These are phyloP conservation scores for Helotiales sp. DNA, from an alignment of 2,329 filamentous ascomycete species.

Conservation along the genomic window DNA sequence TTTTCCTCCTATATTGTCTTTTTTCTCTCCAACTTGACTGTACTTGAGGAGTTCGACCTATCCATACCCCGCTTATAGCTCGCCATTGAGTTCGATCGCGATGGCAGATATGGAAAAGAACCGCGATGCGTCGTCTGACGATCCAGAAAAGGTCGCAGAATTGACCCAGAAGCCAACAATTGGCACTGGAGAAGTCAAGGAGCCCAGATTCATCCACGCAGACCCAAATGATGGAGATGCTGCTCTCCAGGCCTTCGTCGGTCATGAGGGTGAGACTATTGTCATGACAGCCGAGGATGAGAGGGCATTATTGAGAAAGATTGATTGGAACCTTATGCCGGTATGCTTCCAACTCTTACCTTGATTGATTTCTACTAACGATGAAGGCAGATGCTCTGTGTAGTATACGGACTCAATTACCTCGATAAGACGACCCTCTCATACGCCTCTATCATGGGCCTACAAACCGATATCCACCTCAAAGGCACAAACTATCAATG, in stretches of 20 bases:
- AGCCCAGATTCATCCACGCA: constrained; percentile 36
- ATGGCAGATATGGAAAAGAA: constrained; percentile 20
- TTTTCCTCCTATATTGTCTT: background rate
- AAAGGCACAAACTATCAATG: constrained; percentile 44
- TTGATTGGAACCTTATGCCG: constrained; percentile 48
- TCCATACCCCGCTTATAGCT: background rate
- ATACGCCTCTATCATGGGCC: constrained; percentile 51
- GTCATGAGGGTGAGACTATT: constrained; percentile 39
- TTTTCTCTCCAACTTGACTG: background rate
- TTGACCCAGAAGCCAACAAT: constrained; percentile 18
- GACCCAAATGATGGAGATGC: constrained; percentile 43
- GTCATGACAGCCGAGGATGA: constrained; percentile 42
- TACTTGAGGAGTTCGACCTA: background rate
- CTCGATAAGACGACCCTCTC: constrained; percentile 49
- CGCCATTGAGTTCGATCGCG: background rate
- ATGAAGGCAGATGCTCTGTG: constrained; percentile 46
- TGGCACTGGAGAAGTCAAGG: constrained; percentile 22
- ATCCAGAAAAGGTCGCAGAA: constrained; percentile 19
- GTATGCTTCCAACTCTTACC: constrained; percentile 17
- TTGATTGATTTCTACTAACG: background rate
- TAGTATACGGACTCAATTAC: constrained; percentile 59
- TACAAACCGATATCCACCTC: constrained; percentile 44
- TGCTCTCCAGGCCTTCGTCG: constrained; percentile 42
- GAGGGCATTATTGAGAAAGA: constrained; percentile 44
- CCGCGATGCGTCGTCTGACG: constrained; percentile 14